Percentiles rank a stretch among this genome's conserved stretches.
phyloP scores from a whole-genome alignment of 495 filamentous ascomycete species.

The Penicillium daleae region DNA sequence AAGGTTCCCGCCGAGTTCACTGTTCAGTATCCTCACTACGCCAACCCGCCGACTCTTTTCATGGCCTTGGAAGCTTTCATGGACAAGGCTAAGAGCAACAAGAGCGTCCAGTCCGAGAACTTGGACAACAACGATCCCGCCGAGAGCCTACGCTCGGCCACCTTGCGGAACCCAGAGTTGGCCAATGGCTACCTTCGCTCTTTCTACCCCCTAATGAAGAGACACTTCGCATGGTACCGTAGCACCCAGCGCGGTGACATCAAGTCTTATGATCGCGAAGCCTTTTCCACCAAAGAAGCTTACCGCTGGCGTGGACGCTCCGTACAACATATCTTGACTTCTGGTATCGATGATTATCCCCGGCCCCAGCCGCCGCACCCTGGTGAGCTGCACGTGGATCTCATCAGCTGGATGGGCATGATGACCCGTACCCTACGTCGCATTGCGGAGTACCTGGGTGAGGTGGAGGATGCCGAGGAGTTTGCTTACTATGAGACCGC shows the following conservation, averaged over 20 bases:
- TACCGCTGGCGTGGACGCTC: conserved; percentile 97
- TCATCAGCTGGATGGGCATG: conserved; percentile 95
- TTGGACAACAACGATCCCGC: conserved; percentile 29
- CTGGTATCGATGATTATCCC: conserved; percentile 94
- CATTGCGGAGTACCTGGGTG: conserved; percentile 71
- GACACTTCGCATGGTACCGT: conserved; percentile 93
- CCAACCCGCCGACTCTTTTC: conserved; percentile 97
- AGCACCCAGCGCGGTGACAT: conserved; percentile 89
- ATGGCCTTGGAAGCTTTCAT: conserved; percentile 82
- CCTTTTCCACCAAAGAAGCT: conserved; percentile 82
- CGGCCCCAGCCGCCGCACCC: conserved; percentile 95
- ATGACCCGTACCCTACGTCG: conserved; percentile 81
- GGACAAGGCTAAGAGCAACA: conserved; percentile 64
- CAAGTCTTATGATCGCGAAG: conserved; percentile 85
- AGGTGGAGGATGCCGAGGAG: conserved; percentile 73
- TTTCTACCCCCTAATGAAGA: conserved; percentile 90
- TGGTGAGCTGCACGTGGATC: conserved; percentile 92
- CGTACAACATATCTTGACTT: conserved; percentile 82
- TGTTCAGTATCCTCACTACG: conserved; percentile 95
- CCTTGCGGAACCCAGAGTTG: conserved; percentile 66
- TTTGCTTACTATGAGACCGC: conserved; percentile 74
- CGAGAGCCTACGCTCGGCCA: conserved; percentile 55
- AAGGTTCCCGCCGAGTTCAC: conserved; percentile 97
- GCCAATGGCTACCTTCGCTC: conserved; percentile 74
- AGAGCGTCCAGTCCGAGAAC: conserved; percentile 29